phyloP scores from a whole-genome alignment of 345 rosid species.

The Lepidium sativum region DNA sequence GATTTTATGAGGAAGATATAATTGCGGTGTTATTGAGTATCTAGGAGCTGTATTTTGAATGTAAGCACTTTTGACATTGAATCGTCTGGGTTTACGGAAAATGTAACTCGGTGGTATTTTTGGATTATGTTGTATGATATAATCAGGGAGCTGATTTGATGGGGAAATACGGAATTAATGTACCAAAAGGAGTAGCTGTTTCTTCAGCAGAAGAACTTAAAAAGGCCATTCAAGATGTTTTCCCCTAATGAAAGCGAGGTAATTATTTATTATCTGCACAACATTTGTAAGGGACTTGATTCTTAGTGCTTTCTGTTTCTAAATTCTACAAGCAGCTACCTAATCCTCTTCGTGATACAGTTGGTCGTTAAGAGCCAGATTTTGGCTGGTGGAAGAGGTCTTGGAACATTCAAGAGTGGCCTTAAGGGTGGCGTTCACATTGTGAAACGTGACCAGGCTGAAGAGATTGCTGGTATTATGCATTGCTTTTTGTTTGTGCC shows the following conservation, averaged over 20 bases:
- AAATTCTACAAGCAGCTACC: neutral
- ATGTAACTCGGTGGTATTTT: neutral
- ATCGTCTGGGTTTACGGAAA: neutral
- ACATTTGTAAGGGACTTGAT: neutral
- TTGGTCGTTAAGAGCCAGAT: constrained; percentile 94
- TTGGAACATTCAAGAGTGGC: constrained; percentile 84
- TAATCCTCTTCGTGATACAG: constrained; percentile 34
- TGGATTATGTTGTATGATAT: neutral
- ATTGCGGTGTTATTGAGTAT: neutral
- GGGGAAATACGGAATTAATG: too few relatives aligned
- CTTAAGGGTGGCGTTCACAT: constrained; percentile 97
- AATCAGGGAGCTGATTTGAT: too few relatives aligned
- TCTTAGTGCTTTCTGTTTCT: neutral
- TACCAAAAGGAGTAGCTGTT: too few relatives aligned
- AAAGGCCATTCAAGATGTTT: too few relatives aligned
- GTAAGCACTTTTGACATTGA: neutral
- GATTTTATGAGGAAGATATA: neutral
- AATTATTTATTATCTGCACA: too few relatives aligned
- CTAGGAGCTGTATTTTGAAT: neutral
- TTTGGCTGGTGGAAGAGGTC: too few relatives aligned
- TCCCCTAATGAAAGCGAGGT: too few relatives aligned
- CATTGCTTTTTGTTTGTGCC: neutral
- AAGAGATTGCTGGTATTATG: constrained; percentile 65
- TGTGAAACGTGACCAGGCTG: constrained; percentile 61
- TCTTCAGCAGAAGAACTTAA: too few relatives aligned